These are phyloP conservation scores for Apocynum venetum DNA, from an alignment of 257 asterid genomes.

Conservation along the genomic window DNA sequence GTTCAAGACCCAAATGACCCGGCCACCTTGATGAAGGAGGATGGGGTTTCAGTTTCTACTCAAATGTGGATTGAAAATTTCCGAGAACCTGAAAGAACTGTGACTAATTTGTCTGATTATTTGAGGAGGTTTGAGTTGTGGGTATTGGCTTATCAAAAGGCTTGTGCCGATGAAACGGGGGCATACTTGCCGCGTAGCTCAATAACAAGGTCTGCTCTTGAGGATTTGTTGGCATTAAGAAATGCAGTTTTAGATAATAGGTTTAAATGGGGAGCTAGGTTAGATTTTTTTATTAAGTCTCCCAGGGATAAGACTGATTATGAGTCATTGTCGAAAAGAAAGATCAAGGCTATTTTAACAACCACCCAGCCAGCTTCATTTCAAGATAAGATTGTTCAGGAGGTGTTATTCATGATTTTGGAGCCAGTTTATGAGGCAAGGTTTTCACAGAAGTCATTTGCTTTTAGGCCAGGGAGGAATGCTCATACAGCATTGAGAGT, in stretches of 20 bases:
- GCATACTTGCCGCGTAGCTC: constrained; percentile 77
- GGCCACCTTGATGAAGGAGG: constrained; percentile 86
- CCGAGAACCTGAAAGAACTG: constrained; percentile 59
- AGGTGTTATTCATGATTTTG: constrained; percentile 70
- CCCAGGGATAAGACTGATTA: constrained; percentile 90
- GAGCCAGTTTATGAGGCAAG: constrained; percentile 91
- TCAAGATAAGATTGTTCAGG: constrained; percentile 92
- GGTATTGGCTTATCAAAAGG: constrained; percentile 96
- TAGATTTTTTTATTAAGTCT: constrained; percentile 76
- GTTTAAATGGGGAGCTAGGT: constrained; percentile 94
- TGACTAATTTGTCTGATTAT: constrained; percentile 56
- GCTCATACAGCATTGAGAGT: constrained; percentile 87
- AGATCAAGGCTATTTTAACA: constrained; percentile 75
- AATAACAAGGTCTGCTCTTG: constrained; percentile 69
- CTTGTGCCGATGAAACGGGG: constrained; percentile 80
- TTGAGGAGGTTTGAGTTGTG: constrained; percentile 91
- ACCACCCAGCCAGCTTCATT: constrained; percentile 76
- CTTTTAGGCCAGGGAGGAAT: constrained; percentile 92
- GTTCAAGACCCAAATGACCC: constrained; percentile 82
- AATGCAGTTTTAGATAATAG: constrained; percentile 81
- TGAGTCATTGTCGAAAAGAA: constrained; percentile 84
- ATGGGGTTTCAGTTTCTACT: constrained; percentile 69
- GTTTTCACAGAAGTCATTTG: constrained; percentile 84
- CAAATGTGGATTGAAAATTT: constrained; percentile 89
- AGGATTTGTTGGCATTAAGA: constrained; percentile 71